Percentiles rank a stretch among this genome's conserved stretches.
Evolutionary conservation across 768 basidiomycete genomes (phyloP).

Genomic region (Russula emetica): DNA sequence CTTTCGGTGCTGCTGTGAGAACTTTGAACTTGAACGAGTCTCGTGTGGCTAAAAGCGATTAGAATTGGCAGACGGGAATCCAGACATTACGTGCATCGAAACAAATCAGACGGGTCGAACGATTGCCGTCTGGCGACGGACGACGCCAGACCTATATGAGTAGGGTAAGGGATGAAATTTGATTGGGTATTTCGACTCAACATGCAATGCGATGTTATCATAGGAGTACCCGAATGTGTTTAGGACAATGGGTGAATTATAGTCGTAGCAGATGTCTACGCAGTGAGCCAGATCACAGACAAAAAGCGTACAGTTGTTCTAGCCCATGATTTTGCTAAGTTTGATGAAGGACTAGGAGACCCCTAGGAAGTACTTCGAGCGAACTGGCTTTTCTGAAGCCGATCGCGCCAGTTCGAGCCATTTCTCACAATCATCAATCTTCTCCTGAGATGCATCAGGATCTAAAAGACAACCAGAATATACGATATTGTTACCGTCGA

Average conservation of each 20-base stretch:
- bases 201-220: background rate
- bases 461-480: background rate
- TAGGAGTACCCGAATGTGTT: background rate
- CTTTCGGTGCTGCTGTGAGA: no score
- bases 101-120: background rate
- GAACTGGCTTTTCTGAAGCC: background rate
- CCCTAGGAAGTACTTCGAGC: constrained; percentile 15
- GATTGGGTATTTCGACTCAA: background rate
- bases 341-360: background rate
- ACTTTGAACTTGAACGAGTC: no score
- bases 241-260: background rate
- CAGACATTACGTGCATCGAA: background rate
- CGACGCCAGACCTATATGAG: background rate
- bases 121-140: background rate
- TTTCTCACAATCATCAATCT: constrained; percentile 7
- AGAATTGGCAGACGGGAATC: no score
- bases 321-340: background rate
- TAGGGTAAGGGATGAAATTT: background rate
- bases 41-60: no score
- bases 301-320: background rate
- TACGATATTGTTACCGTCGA: constrained; percentile 4
- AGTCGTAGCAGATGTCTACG: background rate
- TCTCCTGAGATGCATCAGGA: background rate
- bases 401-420: constrained; percentile 12
- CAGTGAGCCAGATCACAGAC: background rate